Evolutionary conservation across 1,284 basidiomycete species (phyloP).

Genomic region (Volvariella volvacea): DNA sequence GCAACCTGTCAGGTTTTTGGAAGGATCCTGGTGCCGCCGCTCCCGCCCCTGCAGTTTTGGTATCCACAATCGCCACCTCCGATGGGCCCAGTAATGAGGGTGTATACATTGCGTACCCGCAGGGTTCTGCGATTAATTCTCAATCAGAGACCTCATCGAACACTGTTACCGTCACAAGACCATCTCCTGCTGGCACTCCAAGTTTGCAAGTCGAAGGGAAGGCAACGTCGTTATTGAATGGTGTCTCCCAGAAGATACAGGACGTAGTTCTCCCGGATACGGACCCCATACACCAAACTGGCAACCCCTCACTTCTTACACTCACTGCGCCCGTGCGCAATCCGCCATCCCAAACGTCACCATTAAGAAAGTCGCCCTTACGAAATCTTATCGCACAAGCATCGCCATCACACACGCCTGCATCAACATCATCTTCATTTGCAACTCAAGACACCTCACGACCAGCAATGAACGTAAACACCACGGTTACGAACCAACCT

Average conservation of each 20-base stretch:
- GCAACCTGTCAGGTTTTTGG: slow-evolving; percentile 32
- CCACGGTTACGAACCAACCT: slow-evolving; percentile 3
- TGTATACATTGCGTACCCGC: slow-evolving; percentile 9
- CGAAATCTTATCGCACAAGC: not conserved
- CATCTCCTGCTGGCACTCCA: slow-evolving; percentile 33
- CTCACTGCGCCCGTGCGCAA: slow-evolving; percentile 49
- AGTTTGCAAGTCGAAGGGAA: slow-evolving; percentile 12
- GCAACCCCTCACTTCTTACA: slow-evolving; percentile 53
- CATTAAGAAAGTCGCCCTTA: too few species aligned
- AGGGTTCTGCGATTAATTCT: slow-evolving; percentile 8
- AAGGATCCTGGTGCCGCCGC: slow-evolving; percentile 44
- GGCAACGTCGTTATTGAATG: slow-evolving; percentile 17
- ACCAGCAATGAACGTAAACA: slow-evolving; percentile 7
- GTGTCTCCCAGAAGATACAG: slow-evolving; percentile 16
- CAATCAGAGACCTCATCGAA: slow-evolving; percentile 32
- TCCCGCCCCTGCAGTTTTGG: slow-evolving; percentile 42
- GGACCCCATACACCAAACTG: slow-evolving; percentile 12
- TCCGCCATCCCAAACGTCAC: slow-evolving; percentile 17
- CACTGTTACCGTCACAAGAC: slow-evolving; percentile 29
- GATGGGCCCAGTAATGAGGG: slow-evolving; percentile 22
- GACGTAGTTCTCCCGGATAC: not conserved
- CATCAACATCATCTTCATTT: slow-evolving; percentile 16
- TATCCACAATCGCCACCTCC: slow-evolving; percentile 36
- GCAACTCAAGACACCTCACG: too few species aligned
- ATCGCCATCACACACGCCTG: slow-evolving; percentile 23